Conservation (phyloP, 2,329 filamentous ascomycete genomes). For the Phaeosphaeriaceae sp. region DNA sequence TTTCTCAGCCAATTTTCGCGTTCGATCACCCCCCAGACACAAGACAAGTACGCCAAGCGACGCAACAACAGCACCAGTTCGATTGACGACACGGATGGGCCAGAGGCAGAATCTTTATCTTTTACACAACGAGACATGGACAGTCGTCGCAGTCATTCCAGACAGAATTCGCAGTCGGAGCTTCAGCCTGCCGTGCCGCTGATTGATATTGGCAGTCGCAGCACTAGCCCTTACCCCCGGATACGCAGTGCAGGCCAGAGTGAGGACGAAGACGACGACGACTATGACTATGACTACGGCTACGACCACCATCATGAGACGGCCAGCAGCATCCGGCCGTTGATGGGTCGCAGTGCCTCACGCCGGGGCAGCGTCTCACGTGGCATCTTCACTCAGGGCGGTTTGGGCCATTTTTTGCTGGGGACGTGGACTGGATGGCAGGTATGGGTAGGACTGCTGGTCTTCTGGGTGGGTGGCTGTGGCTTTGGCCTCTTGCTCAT, state of each 20-base stretch:
- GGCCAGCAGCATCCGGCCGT: constrained; percentile 46
- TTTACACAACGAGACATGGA: constrained; percentile 39
- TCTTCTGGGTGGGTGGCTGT: constrained; percentile 57
- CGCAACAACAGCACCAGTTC: constrained; percentile 43
- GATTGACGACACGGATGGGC: constrained; percentile 47
- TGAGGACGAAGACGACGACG: constrained; percentile 58
- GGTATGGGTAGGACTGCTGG: constrained; percentile 55
- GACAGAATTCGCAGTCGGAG: constrained; percentile 43
- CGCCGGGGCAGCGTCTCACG: constrained; percentile 25
- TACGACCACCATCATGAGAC: constrained; percentile 53
- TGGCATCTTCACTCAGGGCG: constrained; percentile 49
- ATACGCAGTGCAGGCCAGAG: constrained; percentile 51
- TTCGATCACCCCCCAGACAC: constrained; percentile 22
- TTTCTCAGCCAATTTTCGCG: constrained; percentile 42
- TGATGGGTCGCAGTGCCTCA: constrained; percentile 43
- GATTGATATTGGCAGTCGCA: constrained; percentile 52
- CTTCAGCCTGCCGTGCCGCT: constrained; percentile 51
- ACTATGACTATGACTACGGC: too few species aligned
- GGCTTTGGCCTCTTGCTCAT: constrained; percentile 56
- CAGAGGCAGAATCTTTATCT: constrained; percentile 40
- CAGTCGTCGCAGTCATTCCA: constrained; percentile 30
- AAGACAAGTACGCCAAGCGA: constrained; percentile 29
- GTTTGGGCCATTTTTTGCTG: constrained; percentile 57
- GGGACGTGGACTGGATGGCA: constrained; percentile 56
- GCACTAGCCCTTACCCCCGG: constrained; percentile 54